These are phyloP conservation scores for Isabelozyma pseudorhagii DNA, from an alignment of 805 yeast genomes.

Conservation along the genomic window DNA sequence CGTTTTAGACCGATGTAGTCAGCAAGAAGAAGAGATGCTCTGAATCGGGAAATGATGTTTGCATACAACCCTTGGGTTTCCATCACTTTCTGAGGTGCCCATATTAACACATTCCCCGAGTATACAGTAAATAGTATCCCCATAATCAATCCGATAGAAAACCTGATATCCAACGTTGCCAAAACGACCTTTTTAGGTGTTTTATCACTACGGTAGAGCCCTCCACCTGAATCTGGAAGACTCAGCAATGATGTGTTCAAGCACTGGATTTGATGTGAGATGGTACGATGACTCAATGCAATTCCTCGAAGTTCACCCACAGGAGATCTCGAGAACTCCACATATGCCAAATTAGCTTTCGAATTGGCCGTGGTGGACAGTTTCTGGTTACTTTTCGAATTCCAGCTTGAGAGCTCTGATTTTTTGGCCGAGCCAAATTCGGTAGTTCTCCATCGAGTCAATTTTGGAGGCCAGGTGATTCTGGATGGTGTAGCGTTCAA, in stretches of 20 bases:
- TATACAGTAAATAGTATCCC: constrained; percentile 80
- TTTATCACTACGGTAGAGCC: constrained; percentile 38
- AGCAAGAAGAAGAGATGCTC: constrained; percentile 72
- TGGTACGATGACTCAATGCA: constrained; percentile 84
- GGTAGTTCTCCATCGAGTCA: constrained; percentile 76
- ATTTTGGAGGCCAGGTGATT: constrained; percentile 69
- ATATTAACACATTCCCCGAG: constrained; percentile 76
- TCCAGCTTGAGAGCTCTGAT: constrained; percentile 30
- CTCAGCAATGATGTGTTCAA: constrained; percentile 67
- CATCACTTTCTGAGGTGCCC: constrained; percentile 74
- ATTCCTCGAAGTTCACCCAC: constrained; percentile 92
- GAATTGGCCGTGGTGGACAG: constrained; percentile 6
- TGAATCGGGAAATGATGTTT: constrained; percentile 63
- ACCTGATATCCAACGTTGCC: constrained; percentile 41
- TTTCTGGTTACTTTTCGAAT: constrained; percentile 9
- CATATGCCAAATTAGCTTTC: constrained; percentile 72
- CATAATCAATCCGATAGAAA: constrained; percentile 78
- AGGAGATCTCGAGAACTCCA: constrained; percentile 87
- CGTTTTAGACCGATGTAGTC: constrained; percentile 88
- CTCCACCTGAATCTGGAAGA: constrained; percentile 56
- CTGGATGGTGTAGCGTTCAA: constrained; percentile 39
- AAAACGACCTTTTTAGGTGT: constrained; percentile 48
- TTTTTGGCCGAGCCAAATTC: constrained; percentile 68
- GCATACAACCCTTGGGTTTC: constrained; percentile 87
- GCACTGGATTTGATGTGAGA: constrained; percentile 83